phyloP scores from a whole-genome alignment of 257 asterid species.

The Henckelia pumila region DNA sequence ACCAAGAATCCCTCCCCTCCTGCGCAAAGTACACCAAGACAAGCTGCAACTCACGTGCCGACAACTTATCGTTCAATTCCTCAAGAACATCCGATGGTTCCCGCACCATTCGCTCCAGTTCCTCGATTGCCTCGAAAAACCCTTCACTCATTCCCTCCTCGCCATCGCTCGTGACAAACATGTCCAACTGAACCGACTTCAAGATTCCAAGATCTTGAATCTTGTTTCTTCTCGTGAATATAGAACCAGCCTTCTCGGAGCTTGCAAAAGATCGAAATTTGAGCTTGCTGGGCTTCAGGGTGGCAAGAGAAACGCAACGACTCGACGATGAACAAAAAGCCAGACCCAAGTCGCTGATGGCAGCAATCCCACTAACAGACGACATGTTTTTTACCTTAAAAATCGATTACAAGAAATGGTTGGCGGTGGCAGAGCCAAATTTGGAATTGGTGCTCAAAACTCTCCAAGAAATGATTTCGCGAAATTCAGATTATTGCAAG shows the following conservation, averaged over 20 bases:
- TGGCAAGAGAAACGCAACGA: constrained; percentile 22
- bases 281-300: constrained; percentile 27
- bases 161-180: constrained; percentile 67
- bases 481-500: constrained; percentile 16
- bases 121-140: constrained; percentile 90
- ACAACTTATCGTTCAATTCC: constrained; percentile 76
- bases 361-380: constrained; percentile 39
- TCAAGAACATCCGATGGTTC: constrained; percentile 95
- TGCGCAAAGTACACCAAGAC: constrained; percentile 89
- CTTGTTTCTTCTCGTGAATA: constrained; percentile 25
- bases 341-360: constrained; percentile 34
- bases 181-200: constrained; percentile 71
- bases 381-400: constrained; percentile 35
- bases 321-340: constrained; percentile 26
- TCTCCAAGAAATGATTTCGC: constrained; percentile 17
- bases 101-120: constrained; percentile 82
- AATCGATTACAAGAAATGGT: not conserved
- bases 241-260: constrained; percentile 4
- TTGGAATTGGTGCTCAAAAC: not conserved
- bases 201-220: constrained; percentile 31
- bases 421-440: not conserved
- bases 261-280: constrained; percentile 23
- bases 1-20: constrained; percentile 99
- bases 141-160: constrained; percentile 88
- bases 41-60: constrained; percentile 80